Base-by-base conservation (phyloP, 2,329 filamentous ascomycete genomes). In the Elsinoe perseae region DNA sequence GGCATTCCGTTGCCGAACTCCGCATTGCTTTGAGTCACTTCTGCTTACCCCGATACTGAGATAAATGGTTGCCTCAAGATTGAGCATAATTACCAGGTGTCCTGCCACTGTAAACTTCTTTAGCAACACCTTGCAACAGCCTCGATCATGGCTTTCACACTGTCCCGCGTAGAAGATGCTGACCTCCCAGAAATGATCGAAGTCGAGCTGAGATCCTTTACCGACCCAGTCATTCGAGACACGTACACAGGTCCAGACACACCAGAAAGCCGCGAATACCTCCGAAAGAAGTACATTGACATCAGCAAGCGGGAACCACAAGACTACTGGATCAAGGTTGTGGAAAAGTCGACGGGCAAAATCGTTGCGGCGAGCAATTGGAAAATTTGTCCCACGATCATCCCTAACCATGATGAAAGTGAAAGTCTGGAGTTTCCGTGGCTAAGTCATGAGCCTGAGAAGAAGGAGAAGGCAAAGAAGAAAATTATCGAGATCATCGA, bases 321-420 rank as follows among this genome's bases (percentile, higher is more conserved):
- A 10, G 62, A 66, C 7, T 55, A 63, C 50, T 70, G 68, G 68
- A 59, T 68, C 10, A 65, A 65, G n/a, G 61, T 69, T 3, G 56
- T 56, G 1, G 66, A 69, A 16, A 59, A 43, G 3, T 43, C 48
- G 1, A 66, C 58, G 1, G 64, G 63, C 12, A 61, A 61, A 27
- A 61, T 68, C 16, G 63, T 67, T 30, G 64, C 65, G 10, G 66
- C 61, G 0, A 64, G 63, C n/a, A 65, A 65, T 57, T 70, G 65
- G 64, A 65, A 64, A 28, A 58, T 68, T 3, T 65, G 65, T 28
- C 56, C 60, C 28, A 54, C 54, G 2, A 59, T 46, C 38, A 57
- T 58, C 8, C 58, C 62, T 10, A 40, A 53, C 7, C 56, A 61
- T 14, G 59, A 63, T 56, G 54, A 9, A 10, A 56, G 21, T 25